Conservation (phyloP, 2,329 filamentous ascomycete genomes). For the Exophiala calicioides region DNA sequence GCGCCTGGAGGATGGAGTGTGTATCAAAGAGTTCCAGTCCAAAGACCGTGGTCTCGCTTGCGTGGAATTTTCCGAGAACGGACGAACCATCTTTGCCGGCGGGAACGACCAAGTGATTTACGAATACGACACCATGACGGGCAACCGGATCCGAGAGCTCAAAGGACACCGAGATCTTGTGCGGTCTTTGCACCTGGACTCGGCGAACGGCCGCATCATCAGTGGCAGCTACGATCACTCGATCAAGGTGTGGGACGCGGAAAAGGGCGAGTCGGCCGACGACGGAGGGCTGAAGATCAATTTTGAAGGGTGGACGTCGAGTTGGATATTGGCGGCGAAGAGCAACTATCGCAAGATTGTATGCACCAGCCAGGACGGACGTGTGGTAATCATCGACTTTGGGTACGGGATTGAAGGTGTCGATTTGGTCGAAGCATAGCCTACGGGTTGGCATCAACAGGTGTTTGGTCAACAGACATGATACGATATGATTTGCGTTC, state of each 20-base stretch:
- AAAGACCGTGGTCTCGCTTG: slow-evolving; percentile 94
- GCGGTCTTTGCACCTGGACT: slow-evolving; percentile 87
- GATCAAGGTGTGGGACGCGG: slow-evolving; percentile 91
- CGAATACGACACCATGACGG: slow-evolving; percentile 91
- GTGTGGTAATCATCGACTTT: slow-evolving; percentile 93
- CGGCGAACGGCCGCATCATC: slow-evolving; percentile 78
- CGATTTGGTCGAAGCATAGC: slow-evolving; percentile 49
- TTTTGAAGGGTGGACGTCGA: slow-evolving; percentile 92
- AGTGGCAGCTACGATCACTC: slow-evolving; percentile 94
- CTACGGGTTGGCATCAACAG: neutral
- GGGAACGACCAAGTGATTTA: slow-evolving; percentile 96
- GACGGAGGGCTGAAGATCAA: slow-evolving; percentile 76
- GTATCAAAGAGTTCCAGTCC: slow-evolving; percentile 84
- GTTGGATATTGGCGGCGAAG: slow-evolving; percentile 96
- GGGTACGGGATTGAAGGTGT: slow-evolving; percentile 61
- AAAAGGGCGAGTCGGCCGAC: slow-evolving; percentile 76
- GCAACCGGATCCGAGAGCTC: slow-evolving; percentile 77
- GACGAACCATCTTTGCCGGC: slow-evolving; percentile 87
- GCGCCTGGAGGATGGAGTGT: slow-evolving; percentile 86
- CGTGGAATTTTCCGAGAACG: slow-evolving; percentile 93
- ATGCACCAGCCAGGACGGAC: slow-evolving; percentile 89
- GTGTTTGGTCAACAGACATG: neutral
- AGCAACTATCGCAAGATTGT: slow-evolving; percentile 93
- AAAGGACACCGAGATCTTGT: slow-evolving; percentile 83
- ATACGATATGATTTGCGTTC: slow-evolving; percentile 10